A percentile compares a stretch with the other conserved stretches of the same genome.
These are phyloP conservation scores for Acidomyces sp. DNA, from an alignment of 495 filamentous ascomycete genomes.

Conservation along the genomic window DNA sequence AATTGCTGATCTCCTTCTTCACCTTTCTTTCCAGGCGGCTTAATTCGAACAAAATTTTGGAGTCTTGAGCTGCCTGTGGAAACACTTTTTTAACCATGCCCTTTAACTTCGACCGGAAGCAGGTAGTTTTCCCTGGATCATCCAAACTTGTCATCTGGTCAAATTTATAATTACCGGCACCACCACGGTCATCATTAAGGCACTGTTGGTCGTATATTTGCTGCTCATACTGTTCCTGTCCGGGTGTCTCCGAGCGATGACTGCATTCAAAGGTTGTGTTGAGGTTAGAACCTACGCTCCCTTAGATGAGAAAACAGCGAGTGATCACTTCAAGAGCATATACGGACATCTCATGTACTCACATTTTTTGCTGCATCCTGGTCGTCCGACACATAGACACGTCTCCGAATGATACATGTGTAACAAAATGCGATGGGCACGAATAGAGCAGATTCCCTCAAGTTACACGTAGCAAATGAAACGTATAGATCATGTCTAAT, in stretches of 20 bases:
- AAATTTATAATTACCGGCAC: not conserved
- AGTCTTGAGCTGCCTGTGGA: slow-evolving; percentile 9
- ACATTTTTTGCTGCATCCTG: too few relatives aligned
- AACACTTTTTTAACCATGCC: slow-evolving; percentile 10
- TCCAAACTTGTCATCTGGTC: slow-evolving; percentile 4
- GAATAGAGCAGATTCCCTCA: too few relatives aligned
- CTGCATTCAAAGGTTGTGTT: too few relatives aligned
- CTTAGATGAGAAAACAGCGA: too few relatives aligned
- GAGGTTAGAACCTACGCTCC: too few relatives aligned
- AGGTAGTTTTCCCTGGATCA: slow-evolving; percentile 1
- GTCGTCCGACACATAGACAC: too few relatives aligned
- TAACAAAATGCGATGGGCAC: too few relatives aligned
- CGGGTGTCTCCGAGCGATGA: slow-evolving; percentile 1
- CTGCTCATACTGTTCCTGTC: slow-evolving; percentile 4
- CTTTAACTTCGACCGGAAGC: slow-evolving; percentile 5
- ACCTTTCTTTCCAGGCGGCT: slow-evolving; percentile 6
- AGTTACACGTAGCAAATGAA: too few relatives aligned
- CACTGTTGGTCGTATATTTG: slow-evolving; percentile 7
- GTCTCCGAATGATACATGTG: too few relatives aligned
- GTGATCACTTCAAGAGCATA: too few relatives aligned
- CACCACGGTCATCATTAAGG: not conserved
- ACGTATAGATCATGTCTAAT: too few relatives aligned
- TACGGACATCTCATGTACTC: too few relatives aligned
- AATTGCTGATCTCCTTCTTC: slow-evolving; percentile 16
- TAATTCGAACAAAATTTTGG: slow-evolving; percentile 13